Conservation (phyloP, 2,329 filamentous ascomycete genomes). For the Colletotrichum ledebouriae region DNA sequence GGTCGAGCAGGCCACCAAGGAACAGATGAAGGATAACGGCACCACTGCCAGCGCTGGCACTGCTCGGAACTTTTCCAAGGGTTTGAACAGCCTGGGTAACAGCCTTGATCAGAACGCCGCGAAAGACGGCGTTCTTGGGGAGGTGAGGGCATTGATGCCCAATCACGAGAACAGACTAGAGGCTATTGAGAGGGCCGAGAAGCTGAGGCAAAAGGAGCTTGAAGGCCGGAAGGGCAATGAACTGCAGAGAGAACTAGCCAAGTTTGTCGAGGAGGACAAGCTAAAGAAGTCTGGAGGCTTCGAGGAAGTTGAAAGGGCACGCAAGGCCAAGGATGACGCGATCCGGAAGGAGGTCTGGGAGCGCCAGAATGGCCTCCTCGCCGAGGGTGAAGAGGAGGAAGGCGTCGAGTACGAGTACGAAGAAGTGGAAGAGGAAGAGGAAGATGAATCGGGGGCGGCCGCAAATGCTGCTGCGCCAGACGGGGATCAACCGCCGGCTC, state of each 20-base stretch:
- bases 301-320: slow-evolving; percentile 89
- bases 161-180: slow-evolving; percentile 95
- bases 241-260: slow-evolving; percentile 86
- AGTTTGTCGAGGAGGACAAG: slow-evolving; percentile 89
- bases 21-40: slow-evolving; percentile 86
- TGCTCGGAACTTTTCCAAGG: slow-evolving; percentile 69
- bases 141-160: slow-evolving; percentile 92
- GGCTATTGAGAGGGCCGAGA: slow-evolving; percentile 97
- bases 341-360: slow-evolving; percentile 86
- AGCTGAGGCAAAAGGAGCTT: slow-evolving; percentile 88
- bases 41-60: slow-evolving; percentile 63
- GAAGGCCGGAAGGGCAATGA: slow-evolving; percentile 79
- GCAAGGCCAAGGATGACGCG: slow-evolving; percentile 87
- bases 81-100: slow-evolving; percentile 63
- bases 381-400: slow-evolving; percentile 51
- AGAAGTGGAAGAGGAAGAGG: slow-evolving; percentile 38
- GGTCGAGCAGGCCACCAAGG: slow-evolving; percentile 97
- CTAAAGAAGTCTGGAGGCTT: slow-evolving; percentile 96
- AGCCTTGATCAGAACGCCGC: slow-evolving; percentile 80
- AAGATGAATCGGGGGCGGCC: slow-evolving; percentile 22
- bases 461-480: slow-evolving; percentile 20
- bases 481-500: slow-evolving; percentile 27
- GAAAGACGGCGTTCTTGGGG: slow-evolving; percentile 91
- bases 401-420: slow-evolving; percentile 44
- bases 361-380: slow-evolving; percentile 69